Evolutionary conservation across 129 eudicot species (phyloP).

Genomic region (Centella asiatica): DNA sequence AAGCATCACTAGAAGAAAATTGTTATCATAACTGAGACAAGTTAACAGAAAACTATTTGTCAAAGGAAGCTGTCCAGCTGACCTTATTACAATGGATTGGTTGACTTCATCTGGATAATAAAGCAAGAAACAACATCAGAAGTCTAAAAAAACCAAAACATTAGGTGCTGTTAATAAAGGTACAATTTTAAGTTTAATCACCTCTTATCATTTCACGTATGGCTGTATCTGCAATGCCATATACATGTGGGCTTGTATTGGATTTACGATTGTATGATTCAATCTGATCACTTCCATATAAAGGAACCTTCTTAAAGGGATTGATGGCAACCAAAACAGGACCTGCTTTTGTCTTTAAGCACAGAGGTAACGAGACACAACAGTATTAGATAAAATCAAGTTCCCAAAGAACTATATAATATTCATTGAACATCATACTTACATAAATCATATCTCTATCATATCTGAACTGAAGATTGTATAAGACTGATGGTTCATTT

Average conservation of each 20-base stretch:
- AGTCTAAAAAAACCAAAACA: slow-evolving; percentile 2
- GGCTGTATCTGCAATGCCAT: slow-evolving; percentile 91
- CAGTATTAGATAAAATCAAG: slow-evolving; percentile 9
- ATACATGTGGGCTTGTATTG: slow-evolving; percentile 82
- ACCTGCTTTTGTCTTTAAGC: slow-evolving; percentile 84
- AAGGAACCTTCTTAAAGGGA: slow-evolving; percentile 76
- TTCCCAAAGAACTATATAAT: not conserved
- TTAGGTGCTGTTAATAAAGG: not conserved
- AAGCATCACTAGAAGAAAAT: not conserved
- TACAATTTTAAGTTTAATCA: slow-evolving; percentile 14
- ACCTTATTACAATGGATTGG: slow-evolving; percentile 98
- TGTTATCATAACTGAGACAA: not conserved
- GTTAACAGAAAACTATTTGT: too few relatives aligned
- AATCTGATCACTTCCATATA: slow-evolving; percentile 74
- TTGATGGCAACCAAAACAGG: slow-evolving; percentile 91
- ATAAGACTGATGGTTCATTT: slow-evolving; percentile 80
- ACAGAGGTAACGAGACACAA: not conserved
- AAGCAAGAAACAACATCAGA: slow-evolving; percentile 9
- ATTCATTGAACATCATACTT: slow-evolving; percentile 20
- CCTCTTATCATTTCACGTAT: slow-evolving; percentile 91
- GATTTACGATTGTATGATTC: slow-evolving; percentile 69
- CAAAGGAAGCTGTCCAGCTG: slow-evolving; percentile 21
- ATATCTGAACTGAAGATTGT: slow-evolving; percentile 89
- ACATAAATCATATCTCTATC: slow-evolving; percentile 78
- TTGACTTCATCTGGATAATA: slow-evolving; percentile 79